phyloP scores from a whole-genome alignment of 1,139 yeast species.

The Yamadazyma trypodendri region DNA sequence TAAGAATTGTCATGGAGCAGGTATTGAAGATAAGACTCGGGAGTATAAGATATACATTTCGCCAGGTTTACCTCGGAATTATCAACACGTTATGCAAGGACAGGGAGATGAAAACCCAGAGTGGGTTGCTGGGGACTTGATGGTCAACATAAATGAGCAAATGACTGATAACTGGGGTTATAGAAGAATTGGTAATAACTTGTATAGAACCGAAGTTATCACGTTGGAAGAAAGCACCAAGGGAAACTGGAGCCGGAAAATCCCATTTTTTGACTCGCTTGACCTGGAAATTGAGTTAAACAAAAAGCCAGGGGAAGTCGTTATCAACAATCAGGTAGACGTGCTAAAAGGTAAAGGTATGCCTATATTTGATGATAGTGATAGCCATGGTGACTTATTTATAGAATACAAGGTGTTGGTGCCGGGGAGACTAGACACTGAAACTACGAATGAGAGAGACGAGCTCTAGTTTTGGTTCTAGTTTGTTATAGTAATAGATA shows the following conservation, averaged over 20 bases:
- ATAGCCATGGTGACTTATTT: slow-evolving; percentile 72
- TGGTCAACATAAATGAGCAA: slow-evolving; percentile 57
- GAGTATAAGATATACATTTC: slow-evolving; percentile 60
- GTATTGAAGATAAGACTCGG: slow-evolving; percentile 57
- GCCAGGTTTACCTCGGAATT: slow-evolving; percentile 69
- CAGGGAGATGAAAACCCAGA: slow-evolving; percentile 88
- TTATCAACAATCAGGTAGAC: slow-evolving; percentile 71
- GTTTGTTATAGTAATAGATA: not conserved
- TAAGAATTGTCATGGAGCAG: slow-evolving; percentile 65
- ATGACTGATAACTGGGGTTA: slow-evolving; percentile 69
- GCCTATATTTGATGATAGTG: slow-evolving; percentile 57
- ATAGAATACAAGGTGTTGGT: slow-evolving; percentile 64
- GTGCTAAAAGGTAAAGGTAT: slow-evolving; percentile 73
- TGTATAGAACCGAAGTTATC: slow-evolving; percentile 80
- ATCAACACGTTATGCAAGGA: slow-evolving; percentile 60
- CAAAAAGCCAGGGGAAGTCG: slow-evolving; percentile 51
- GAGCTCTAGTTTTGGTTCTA: not conserved
- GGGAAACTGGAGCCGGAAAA: slow-evolving; percentile 77
- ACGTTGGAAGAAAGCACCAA: slow-evolving; percentile 66
- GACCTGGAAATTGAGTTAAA: slow-evolving; percentile 46
- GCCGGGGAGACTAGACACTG: slow-evolving; percentile 24
- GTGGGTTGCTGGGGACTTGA: slow-evolving; percentile 75
- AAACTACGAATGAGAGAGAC: not conserved
- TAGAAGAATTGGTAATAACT: slow-evolving; percentile 69
- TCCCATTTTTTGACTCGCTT: slow-evolving; percentile 64